A percentile compares a stretch with the other conserved stretches of the same genome.
These are phyloP conservation scores for Pseudocercospora ulei DNA, from an alignment of 2,329 filamentous ascomycete species.

Conservation along the genomic window DNA sequence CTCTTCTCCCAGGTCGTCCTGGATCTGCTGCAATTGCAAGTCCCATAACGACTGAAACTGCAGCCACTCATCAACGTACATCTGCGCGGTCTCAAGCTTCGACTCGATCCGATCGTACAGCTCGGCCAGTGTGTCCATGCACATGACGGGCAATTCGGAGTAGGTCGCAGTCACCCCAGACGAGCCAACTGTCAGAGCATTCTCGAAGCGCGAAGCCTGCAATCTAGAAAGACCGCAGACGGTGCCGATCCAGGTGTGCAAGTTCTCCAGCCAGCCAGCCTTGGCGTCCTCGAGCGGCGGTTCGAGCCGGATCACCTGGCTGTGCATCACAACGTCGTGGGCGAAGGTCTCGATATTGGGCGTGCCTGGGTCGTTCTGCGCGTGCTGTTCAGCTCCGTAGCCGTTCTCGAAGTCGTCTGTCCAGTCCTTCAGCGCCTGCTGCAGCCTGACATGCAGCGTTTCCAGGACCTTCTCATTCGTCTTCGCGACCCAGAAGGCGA, in stretches of 20 bases:
- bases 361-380: conserved; percentile 41
- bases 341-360: conserved; percentile 64
- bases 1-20: conserved; percentile 82
- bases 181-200: conserved; percentile 56
- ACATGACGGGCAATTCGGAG: conserved; percentile 72
- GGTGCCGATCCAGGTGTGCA: conserved; percentile 87
- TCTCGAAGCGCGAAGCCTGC: conserved; percentile 90
- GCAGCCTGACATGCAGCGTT: conserved; percentile 71
- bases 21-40: conserved; percentile 88
- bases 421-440: conserved; percentile 76
- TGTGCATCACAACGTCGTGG: conserved; percentile 93
- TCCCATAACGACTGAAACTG: conserved; percentile 99
- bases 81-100: conserved; percentile 67
- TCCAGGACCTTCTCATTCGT: conserved; percentile 79
- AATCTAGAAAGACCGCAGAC: conserved; percentile 89
- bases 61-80: conserved; percentile 94
- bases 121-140: conserved; percentile 64
- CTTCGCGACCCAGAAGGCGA: conserved; percentile 77
- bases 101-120: conserved; percentile 78
- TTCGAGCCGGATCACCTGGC: conserved; percentile 93
- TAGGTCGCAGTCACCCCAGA: conserved; percentile 63
- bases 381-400: conserved; percentile 25
- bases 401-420: conserved; percentile 65
- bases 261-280: conserved; percentile 83
- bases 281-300: conserved; percentile 85